A percentile compares a stretch with the other conserved stretches of the same genome.
Evolutionary conservation across 2,329 filamentous ascomycete genomes (phyloP).

Genomic region (Thelonectria blattea): DNA sequence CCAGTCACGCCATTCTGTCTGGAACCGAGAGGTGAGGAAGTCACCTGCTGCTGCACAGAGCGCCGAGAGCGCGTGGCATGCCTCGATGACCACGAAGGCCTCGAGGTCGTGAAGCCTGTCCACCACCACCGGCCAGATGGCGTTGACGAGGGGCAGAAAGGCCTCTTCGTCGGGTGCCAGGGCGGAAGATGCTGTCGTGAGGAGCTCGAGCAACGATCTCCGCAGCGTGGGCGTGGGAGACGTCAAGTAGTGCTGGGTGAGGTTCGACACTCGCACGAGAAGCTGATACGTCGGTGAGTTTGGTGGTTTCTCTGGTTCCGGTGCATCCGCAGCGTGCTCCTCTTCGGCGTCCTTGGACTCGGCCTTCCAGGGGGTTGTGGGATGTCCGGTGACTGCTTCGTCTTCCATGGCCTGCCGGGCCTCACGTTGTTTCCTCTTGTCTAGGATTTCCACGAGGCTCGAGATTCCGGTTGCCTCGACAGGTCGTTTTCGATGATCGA

Average conservation of each 20-base stretch:
- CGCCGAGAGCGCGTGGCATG: conserved; percentile 70
- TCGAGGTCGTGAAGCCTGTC: conserved; percentile 71
- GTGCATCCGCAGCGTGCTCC: conserved; percentile 44
- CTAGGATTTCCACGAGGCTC: conserved; percentile 63
- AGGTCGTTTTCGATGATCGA: conserved; percentile 51
- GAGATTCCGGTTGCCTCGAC: conserved; percentile 46
- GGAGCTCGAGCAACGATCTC: conserved; percentile 76
- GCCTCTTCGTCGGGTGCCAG: conserved; percentile 79
- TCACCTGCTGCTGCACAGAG: conserved; percentile 78
- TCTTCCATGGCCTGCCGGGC: conserved; percentile 37
- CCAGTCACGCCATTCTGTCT: conserved; percentile 71
- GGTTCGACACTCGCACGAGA: conserved; percentile 78
- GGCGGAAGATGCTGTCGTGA: conserved; percentile 73
- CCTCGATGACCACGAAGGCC: conserved; percentile 71
- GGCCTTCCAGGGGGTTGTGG: conserved; percentile 46
- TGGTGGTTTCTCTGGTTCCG: conserved; percentile 61
- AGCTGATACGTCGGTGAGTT: conserved; percentile 81
- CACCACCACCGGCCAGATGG: conserved; percentile 84
- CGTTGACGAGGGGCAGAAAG: conserved; percentile 88
- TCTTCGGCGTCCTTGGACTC: conserved; percentile 44
- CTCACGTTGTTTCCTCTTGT: conserved; percentile 54
- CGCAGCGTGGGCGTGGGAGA: conserved; percentile 82
- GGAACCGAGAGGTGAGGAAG: conserved; percentile 79
- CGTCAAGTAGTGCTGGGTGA: conserved; percentile 90
- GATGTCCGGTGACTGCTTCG: conserved; percentile 43